These are phyloP conservation scores for Diplodia seriata DNA, from an alignment of 2,329 filamentous ascomycete species.

Conservation along the genomic window DNA sequence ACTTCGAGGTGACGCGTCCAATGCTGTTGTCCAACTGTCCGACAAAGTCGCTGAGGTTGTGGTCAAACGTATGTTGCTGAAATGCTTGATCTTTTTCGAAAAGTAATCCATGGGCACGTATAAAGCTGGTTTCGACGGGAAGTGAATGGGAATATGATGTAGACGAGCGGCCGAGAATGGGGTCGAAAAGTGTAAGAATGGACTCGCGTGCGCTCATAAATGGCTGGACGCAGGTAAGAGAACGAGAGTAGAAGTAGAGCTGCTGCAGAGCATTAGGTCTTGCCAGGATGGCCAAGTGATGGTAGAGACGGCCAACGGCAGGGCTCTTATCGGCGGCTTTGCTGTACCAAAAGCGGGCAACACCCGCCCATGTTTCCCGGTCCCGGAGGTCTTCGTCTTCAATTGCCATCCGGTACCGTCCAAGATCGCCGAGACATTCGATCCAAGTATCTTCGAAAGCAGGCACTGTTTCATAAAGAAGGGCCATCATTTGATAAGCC, in stretches of 20 bases:
- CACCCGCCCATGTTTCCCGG: constrained; percentile 79
- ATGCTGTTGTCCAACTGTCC: constrained; percentile 65
- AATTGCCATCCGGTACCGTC: constrained; percentile 87
- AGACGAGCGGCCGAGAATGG: constrained; percentile 52
- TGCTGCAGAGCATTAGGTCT: constrained; percentile 73
- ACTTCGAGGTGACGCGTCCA: constrained; percentile 56
- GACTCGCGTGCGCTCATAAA: constrained; percentile 74
- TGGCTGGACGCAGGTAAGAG: constrained; percentile 70
- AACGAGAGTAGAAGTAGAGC: constrained; percentile 74
- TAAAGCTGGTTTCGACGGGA: constrained; percentile 65
- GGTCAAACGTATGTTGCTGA: constrained; percentile 49
- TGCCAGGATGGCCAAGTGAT: constrained; percentile 83
- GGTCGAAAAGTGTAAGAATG: constrained; percentile 71
- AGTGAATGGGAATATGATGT: constrained; percentile 43
- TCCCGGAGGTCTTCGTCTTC: constrained; percentile 80
- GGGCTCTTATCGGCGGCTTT: constrained; percentile 80
- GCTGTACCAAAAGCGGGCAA: constrained; percentile 83
- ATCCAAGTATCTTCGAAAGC: constrained; percentile 90
- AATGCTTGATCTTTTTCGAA: constrained; percentile 58
- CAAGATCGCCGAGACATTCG: constrained; percentile 87
- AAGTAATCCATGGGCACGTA: constrained; percentile 69
- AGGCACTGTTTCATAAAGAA: constrained; percentile 84
- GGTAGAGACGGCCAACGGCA: constrained; percentile 78
- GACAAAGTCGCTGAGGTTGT: constrained; percentile 59
- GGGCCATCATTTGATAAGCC: constrained; percentile 87